These are phyloP conservation scores for Candida oleophila DNA, from an alignment of 805 yeast genomes.

Conservation along the genomic window DNA sequence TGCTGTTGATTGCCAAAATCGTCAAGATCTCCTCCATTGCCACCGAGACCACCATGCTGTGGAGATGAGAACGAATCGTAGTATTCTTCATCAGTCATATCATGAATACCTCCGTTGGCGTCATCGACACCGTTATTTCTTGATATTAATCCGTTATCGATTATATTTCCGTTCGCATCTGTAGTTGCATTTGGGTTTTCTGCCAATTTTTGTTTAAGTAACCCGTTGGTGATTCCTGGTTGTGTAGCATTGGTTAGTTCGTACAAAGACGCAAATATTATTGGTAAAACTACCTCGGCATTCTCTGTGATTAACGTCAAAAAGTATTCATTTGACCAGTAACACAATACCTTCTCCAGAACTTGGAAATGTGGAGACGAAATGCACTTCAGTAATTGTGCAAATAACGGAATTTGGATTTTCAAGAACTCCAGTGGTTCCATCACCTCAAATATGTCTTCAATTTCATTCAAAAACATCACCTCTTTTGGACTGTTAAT, in stretches of 20 bases:
- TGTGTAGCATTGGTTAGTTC: conserved; percentile 65
- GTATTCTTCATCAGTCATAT: conserved; percentile 44
- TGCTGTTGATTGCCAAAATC: conserved; percentile 25
- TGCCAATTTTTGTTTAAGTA: conserved; percentile 34
- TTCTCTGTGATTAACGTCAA: conserved; percentile 86
- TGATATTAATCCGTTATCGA: conserved; percentile 36
- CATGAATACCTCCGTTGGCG: conserved; percentile 17
- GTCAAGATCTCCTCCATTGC: conserved; percentile 23
- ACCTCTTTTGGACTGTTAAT: conserved; percentile 92
- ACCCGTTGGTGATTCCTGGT: conserved; percentile 42
- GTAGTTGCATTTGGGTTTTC: conserved; percentile 38
- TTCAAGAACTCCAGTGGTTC: conserved; percentile 90
- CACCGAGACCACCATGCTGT: conserved; percentile 20
- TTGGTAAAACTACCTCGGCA: conserved; percentile 89
- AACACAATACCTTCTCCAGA: conserved; percentile 89
- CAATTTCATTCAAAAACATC: conserved; percentile 92
- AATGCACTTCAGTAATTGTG: conserved; percentile 91
- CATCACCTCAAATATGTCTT: conserved; percentile 94
- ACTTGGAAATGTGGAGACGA: conserved; percentile 96
- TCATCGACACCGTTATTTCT: conserved; percentile 20
- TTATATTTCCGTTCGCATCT: conserved; percentile 44
- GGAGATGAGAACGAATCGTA: conserved; percentile 40
- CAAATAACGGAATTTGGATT: conserved; percentile 89
- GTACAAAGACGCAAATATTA: conserved; percentile 84
- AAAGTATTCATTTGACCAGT: conserved; percentile 94